Evolutionary conservation across 2,329 filamentous ascomycete species (phyloP), one percentile per base, ranked within the genome.

Genomic region (Fusarium sp.): DNA sequence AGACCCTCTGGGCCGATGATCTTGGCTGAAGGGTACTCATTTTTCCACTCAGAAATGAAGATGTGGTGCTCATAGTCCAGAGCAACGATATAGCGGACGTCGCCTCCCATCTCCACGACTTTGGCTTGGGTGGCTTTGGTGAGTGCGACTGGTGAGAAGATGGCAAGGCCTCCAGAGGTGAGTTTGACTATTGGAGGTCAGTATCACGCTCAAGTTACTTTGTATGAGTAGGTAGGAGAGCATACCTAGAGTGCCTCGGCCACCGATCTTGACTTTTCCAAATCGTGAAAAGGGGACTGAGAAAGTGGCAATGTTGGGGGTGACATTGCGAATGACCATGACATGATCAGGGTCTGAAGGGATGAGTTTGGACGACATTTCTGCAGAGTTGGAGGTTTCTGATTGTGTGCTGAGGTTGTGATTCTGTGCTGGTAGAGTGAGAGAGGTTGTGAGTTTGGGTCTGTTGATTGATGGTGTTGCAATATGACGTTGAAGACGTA

Each of bases 31-130:
- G 96, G 95, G 81, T 90, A 98, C 32, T 90, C 93, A 55, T 89
- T 85, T 78, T 93, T 90, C 96, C 96, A 99, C 55, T 94, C 87
- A 1, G 93, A 92, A 61, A 99, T 82, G 85, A 96, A 97, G 81
- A 99, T 94, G 87, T 99, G 96, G 83, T 99, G 96, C 85, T 99
- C 95, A 59, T 94, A 88, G 82, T 99, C 96, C 3, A 93, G 90
- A 2, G 96, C 96, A 32, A 96, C 87, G 75, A 99, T 91, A 87
- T 98, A 98, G 75, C 88, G 89, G 58, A 98, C 90, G 47, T 90
- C 87, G 56, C 91, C 91, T 70, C 91, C 91, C 64, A 94, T 85
- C 39, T 90, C 86, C 62, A 87, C 84, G 58, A 93, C 85, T 81
- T 92, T 91, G 75, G 86, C 81, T 70, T 88, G 90, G 44, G 95